A percentile compares a stretch with the other conserved stretches of the same genome.
These are phyloP conservation scores for Corynascus novoguineensis DNA, from an alignment of 495 filamentous ascomycete species.

Conservation along the genomic window DNA sequence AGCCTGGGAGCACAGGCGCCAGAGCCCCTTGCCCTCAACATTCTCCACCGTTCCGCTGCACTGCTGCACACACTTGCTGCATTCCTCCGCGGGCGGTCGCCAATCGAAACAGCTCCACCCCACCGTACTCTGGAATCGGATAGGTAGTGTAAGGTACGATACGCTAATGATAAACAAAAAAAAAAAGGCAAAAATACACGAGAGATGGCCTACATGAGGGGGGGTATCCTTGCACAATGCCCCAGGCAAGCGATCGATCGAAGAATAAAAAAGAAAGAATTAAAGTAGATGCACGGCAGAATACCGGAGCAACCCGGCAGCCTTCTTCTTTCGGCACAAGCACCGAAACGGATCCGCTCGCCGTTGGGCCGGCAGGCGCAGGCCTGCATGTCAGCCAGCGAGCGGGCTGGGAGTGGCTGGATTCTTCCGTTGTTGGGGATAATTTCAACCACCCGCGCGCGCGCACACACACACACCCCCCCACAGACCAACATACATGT, in stretches of 20 bases:
- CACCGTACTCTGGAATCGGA: neutral
- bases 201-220: no score
- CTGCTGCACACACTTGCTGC: neutral
- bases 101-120: no score
- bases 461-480: neutral
- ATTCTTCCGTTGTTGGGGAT: neutral
- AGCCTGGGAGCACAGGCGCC: neutral
- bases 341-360: slow-evolving; percentile 5
- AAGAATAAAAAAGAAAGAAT: neutral
- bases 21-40: neutral
- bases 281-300: no score
- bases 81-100: neutral
- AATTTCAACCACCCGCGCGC: no score
- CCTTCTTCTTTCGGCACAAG: neutral
- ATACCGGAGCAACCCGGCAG: neutral
- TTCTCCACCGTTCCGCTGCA: neutral
- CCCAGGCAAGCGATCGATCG: neutral
- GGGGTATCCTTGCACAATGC: neutral
- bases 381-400: neutral
- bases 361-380: slow-evolving; percentile 2
- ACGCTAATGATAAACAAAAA: no score
- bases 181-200: neutral
- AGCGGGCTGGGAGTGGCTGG: neutral
- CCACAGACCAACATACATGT: no score
- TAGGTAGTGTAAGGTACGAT: no score